Evolutionary conservation across 305 asterid genomes (phyloP).

Genomic region (Fraxinus angustifolia): DNA sequence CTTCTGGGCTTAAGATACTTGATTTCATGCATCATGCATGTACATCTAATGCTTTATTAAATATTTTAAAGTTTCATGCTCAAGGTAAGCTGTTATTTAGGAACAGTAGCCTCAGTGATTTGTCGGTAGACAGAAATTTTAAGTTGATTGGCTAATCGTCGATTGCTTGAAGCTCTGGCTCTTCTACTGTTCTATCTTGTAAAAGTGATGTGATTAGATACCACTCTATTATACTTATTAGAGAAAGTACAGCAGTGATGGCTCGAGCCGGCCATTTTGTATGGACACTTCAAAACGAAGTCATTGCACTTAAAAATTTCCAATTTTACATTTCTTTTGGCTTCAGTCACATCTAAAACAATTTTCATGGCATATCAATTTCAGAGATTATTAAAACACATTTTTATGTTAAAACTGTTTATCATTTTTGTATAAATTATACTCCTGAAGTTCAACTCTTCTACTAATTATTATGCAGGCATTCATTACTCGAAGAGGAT

Average conservation of each 20-base stretch:
- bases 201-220: background rate
- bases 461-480: slow-evolving; percentile 28
- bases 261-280: background rate
- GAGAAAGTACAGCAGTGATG: background rate
- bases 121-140: background rate
- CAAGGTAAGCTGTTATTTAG: slow-evolving; percentile 19
- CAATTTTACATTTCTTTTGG: background rate
- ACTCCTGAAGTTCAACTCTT: background rate
- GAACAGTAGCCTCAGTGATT: background rate
- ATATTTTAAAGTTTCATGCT: slow-evolving; percentile 20
- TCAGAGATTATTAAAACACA: background rate
- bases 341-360: background rate
- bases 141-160: background rate
- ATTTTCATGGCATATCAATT: slow-evolving; percentile 6
- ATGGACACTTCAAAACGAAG: background rate
- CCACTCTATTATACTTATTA: background rate
- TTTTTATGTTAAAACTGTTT: background rate
- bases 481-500: slow-evolving; percentile 33
- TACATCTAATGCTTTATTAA: slow-evolving; percentile 26
- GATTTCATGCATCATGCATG: slow-evolving; percentile 29
- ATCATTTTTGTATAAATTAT: background rate
- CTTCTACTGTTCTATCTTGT: background rate
- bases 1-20: slow-evolving; percentile 31
- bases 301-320: background rate
- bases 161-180: background rate